Evolutionary conservation across 2,329 filamentous ascomycete genomes (phyloP).

Genomic region (Phaeosphaeriaceae sp.): DNA sequence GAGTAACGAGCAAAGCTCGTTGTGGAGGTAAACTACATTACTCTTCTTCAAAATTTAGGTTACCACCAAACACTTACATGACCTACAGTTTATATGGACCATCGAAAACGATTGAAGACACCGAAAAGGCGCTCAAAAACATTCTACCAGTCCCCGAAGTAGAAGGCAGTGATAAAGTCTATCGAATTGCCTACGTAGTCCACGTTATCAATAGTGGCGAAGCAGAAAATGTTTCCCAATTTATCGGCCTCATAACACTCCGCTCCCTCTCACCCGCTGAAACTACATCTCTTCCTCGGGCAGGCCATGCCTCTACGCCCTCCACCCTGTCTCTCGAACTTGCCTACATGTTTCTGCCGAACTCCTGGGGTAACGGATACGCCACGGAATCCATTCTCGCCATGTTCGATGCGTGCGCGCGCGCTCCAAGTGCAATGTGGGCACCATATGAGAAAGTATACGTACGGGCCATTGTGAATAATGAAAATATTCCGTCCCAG

Average conservation of each 20-base stretch:
- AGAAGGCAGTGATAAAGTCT: slow-evolving; percentile 11
- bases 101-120: slow-evolving; percentile 29
- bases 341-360: slow-evolving; percentile 45
- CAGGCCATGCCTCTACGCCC: slow-evolving; percentile 8
- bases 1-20: slow-evolving; percentile 29
- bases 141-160: neutral
- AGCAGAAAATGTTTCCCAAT: neutral
- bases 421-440: slow-evolving; percentile 22
- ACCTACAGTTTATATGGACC: slow-evolving; percentile 21
- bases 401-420: slow-evolving; percentile 30
- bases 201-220: slow-evolving; percentile 15
- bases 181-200: slow-evolving; percentile 29
- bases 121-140: slow-evolving; percentile 13
- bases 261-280: slow-evolving; percentile 4
- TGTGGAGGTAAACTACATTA: slow-evolving; percentile 29
- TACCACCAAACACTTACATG: neutral
- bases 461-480: slow-evolving; percentile 32
- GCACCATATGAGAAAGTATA: slow-evolving; percentile 27
- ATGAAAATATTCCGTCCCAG: slow-evolving; percentile 25
- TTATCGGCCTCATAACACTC: slow-evolving; percentile 28
- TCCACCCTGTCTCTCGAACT: slow-evolving; percentile 33
- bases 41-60: neutral
- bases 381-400: slow-evolving; percentile 47
- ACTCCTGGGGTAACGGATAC: slow-evolving; percentile 45
- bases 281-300: slow-evolving; percentile 12